These are phyloP conservation scores for Trichoderma harzianum DNA, from an alignment of 2,329 filamentous ascomycete genomes.

Conservation along the genomic window DNA sequence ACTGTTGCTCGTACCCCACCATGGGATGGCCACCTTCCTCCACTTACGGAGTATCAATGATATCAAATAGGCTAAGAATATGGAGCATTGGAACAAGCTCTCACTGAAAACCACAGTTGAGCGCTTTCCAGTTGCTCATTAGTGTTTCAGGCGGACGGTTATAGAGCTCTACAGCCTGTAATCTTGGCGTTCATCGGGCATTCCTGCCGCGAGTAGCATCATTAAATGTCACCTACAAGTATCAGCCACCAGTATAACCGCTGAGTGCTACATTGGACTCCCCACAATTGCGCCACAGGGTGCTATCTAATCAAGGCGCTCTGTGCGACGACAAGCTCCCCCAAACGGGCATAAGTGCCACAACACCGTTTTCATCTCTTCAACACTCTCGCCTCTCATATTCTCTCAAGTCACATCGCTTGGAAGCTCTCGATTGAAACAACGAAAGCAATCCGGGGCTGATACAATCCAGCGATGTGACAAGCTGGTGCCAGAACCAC, in stretches of 20 bases:
- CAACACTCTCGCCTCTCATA: background rate
- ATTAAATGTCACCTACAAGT: background rate
- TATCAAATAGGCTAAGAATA: background rate
- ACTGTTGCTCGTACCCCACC: constrained; percentile 20
- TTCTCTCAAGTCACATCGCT: background rate
- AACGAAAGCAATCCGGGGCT: background rate
- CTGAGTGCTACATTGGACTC: background rate
- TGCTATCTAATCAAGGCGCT: background rate
- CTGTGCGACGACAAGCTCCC: background rate
- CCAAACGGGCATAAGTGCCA: constrained; percentile 5
- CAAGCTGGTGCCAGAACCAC: background rate
- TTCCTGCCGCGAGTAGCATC: background rate
- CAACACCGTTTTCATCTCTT: constrained; percentile 5
- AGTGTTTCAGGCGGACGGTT: background rate
- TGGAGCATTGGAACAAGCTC: background rate
- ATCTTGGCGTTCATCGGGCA: background rate
- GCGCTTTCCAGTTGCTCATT: background rate
- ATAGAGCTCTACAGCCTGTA: background rate
- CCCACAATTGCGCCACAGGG: background rate
- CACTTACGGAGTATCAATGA: background rate
- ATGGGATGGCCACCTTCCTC: background rate
- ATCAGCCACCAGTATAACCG: background rate
- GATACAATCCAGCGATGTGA: background rate
- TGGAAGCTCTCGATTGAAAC: background rate
- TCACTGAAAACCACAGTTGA: background rate